Base-by-base conservation (phyloP, 129 eudicot genomes). In the Flaveria bidentis region DNA sequence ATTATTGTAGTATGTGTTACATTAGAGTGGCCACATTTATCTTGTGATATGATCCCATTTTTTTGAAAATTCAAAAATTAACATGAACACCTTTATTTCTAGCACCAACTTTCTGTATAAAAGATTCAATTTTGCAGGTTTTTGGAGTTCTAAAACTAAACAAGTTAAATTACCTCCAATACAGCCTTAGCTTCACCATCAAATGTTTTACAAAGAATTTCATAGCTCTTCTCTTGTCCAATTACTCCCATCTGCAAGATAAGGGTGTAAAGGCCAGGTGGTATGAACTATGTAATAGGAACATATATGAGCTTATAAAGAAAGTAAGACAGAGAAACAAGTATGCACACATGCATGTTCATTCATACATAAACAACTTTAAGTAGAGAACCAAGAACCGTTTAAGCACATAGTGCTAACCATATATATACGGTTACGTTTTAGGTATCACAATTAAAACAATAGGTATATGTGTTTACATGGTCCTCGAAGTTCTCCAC, bases 191-290 rank as follows among this genome's bases (percentile, higher is more conserved):
- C 91, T 87, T 94, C 98, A 62, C 66, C 52, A 75, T 81, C 84
- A 83, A 94, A 91, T 77, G 96, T 78, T 82, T 89, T 91, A 65
- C 90, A 88, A 33, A 94, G 96, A 71, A 94, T 91, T 88, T 94
- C 96, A 80, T 94, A 94, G 81, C 75, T 91, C 77, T 80, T 89
- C 76, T 80, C 82, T 52, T 60, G 58, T 72, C 90, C 97, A 44
- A 55, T 18, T 6, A 73, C 63, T 53, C 84, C 84, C 49, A 74
- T 74, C 98, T 94, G 90, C 78, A 83, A 71, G 52, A 78, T 23
- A 33, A 75, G 46, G 39, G 49, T 64, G 47, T 42, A 79, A 58
- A 69, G 52, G 49, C 72, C 41, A 36, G 33, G 55, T 51, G 25
- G 39, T 58, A 69, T 46, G 6, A 69, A 44, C 2, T 26, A 39